Conservation (phyloP, 352 stramenopile genomes). For the Globisporangium cylindrosporum region DNA sequence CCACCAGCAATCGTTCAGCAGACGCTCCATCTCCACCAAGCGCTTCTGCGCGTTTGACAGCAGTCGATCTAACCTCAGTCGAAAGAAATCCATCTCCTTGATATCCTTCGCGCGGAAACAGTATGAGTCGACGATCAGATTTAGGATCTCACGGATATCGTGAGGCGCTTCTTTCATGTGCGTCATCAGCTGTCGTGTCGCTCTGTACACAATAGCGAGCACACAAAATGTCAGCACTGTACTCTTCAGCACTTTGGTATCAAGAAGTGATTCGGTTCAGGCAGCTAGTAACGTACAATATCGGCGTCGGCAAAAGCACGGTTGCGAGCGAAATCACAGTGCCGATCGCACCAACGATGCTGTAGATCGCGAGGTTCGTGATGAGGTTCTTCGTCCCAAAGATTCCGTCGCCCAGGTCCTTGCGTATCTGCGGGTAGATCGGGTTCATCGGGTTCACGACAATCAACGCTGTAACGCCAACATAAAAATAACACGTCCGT, state of each 20-base stretch:
- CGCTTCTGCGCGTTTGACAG: constrained; percentile 31
- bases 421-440: constrained; percentile 36
- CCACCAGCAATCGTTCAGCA: constrained; percentile 72
- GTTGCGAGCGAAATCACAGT: constrained; percentile 59
- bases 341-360: constrained; percentile 49
- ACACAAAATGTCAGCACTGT: constrained; percentile 6
- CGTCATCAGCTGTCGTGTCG: constrained; percentile 46
- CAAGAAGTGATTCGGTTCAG: not conserved
- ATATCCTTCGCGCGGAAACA: constrained; percentile 75
- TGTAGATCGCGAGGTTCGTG: constrained; percentile 68
- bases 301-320: constrained; percentile 58
- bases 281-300: constrained; percentile 39
- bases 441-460: constrained; percentile 72
- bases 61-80: constrained; percentile 45
- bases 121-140: constrained; percentile 79
- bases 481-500: not conserved
- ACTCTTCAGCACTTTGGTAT: too few relatives aligned
- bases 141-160: constrained; percentile 70
- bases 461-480: constrained; percentile 39
- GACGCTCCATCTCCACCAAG: constrained; percentile 41
- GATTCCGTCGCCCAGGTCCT: constrained; percentile 41
- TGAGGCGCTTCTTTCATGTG: constrained; percentile 48
- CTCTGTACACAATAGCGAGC: constrained; percentile 22
- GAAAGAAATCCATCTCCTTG: constrained; percentile 75
- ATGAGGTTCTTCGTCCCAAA: constrained; percentile 59